phyloP scores from a whole-genome alignment of 352 stramenopile genomes.

The Pythium brachiatum region DNA sequence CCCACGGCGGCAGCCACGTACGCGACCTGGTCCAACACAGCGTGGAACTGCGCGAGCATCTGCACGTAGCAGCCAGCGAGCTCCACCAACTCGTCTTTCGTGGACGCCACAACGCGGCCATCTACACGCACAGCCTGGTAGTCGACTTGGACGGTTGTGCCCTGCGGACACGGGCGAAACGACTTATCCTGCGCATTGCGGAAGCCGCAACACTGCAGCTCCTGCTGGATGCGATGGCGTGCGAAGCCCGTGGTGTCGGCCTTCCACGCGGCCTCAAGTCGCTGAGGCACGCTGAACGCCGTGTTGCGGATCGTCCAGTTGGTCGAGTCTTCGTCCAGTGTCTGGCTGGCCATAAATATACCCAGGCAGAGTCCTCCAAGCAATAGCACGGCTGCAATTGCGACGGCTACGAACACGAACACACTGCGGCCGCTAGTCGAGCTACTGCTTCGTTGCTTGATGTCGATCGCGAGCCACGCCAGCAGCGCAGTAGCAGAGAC shows the following conservation, averaged over 20 bases:
- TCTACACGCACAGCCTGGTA: constrained; percentile 65
- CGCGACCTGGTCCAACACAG: constrained; percentile 36
- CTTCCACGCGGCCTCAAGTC: constrained; percentile 49
- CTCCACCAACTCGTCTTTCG: constrained; percentile 43
- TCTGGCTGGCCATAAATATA: constrained; percentile 65
- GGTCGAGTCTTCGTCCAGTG: constrained; percentile 38
- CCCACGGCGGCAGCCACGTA: constrained; percentile 35
- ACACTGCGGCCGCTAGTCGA: constrained; percentile 27
- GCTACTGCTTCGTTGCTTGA: constrained; percentile 25
- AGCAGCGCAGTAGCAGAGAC: constrained; percentile 39
- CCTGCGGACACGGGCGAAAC: constrained; percentile 49
- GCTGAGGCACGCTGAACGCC: constrained; percentile 55
- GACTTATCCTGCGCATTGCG: constrained; percentile 37
- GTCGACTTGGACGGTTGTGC: constrained; percentile 42
- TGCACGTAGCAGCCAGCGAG: constrained; percentile 46
- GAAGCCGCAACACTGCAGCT: constrained; percentile 75
- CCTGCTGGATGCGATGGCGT: constrained; percentile 51
- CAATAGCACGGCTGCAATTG: constrained; percentile 40
- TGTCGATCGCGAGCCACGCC: constrained; percentile 52
- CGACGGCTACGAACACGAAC: constrained; percentile 36
- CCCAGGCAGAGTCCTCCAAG: constrained; percentile 35
- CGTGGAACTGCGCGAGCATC: constrained; percentile 61
- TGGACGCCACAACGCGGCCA: constrained; percentile 41
- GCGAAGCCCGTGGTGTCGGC: constrained; percentile 37
- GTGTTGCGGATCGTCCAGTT: constrained; percentile 79